These are phyloP conservation scores for Bruguiera parviflora DNA, from an alignment of 345 rosid genomes.

Conservation along the genomic window DNA sequence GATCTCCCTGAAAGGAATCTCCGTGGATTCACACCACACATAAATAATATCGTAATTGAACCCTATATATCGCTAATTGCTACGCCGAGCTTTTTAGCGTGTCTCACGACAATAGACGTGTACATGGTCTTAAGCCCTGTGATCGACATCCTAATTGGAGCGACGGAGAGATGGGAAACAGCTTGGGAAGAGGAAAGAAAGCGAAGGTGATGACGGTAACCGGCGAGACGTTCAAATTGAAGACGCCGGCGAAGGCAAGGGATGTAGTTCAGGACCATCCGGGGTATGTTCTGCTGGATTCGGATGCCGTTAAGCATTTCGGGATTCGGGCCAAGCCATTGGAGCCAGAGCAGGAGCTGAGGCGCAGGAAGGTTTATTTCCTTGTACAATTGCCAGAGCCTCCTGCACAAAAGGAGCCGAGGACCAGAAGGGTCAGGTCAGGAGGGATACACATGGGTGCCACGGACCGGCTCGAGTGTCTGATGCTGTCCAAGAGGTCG, in stretches of 20 bases:
- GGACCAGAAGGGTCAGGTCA: slow-evolving; percentile 18
- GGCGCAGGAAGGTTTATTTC: slow-evolving; percentile 18
- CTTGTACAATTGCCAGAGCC: slow-evolving; percentile 18
- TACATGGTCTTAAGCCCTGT: too few species aligned
- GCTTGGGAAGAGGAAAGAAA: slow-evolving; percentile 17
- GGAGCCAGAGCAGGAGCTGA: slow-evolving; percentile 12
- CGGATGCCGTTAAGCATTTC: slow-evolving; percentile 22
- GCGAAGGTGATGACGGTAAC: slow-evolving; percentile 24
- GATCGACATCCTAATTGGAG: background rate
- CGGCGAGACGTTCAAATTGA: slow-evolving; percentile 25
- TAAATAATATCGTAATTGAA: too few species aligned
- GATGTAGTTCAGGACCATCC: slow-evolving; percentile 22
- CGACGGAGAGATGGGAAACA: slow-evolving; percentile 18
- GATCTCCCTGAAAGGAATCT: too few species aligned
- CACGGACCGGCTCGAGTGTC: slow-evolving; percentile 21
- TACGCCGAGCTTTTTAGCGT: too few species aligned
- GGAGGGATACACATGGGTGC: slow-evolving; percentile 22
- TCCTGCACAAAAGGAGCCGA: slow-evolving; percentile 3
- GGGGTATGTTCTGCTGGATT: slow-evolving; percentile 19
- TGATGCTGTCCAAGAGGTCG: slow-evolving; percentile 21
- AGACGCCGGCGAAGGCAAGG: slow-evolving; percentile 18
- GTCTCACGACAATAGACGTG: too few species aligned
- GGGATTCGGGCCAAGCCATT: slow-evolving; percentile 24
- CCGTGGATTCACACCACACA: too few species aligned
- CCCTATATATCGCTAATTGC: too few species aligned